Evolutionary conservation across 2,329 filamentous ascomycete species (phyloP), one percentile per base, ranked within the genome.

Genomic region (Hypoxylon sp.): DNA sequence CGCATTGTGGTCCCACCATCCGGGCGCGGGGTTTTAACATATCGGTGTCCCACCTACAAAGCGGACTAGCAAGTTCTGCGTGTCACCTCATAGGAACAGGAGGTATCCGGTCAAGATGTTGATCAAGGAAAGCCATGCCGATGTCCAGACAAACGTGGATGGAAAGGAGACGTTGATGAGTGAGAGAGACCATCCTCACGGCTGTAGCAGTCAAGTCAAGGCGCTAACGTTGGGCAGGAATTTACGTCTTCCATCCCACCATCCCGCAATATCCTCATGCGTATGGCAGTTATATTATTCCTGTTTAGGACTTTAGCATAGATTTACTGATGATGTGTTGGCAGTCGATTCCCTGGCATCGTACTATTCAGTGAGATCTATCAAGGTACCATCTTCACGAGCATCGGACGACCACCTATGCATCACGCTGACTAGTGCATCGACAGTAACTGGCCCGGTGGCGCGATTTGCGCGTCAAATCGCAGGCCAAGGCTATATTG

Each of bases 321-420:
- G 18, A 32, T 32, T 53, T 30, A 50, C 64, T 71, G 56, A 69
- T 67, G 48, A 69, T 67, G 48, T 67, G 40, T 63, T 62, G 36
- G 40, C 49, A 56, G 87, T 28, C 83, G 84, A 51, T 97, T 97
- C 74, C 93, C 93, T 0, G 93, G 92, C 18, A 92, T 97, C 4
- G 91, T 92, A 12, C 84, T 97, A 60, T 97, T 97, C 77, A 94
- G 91, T 72, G 94, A 97, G 80, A 97, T 97, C 74, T 97, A 97
- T 76, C 94, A 97, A 89, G 93, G 93, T 93, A 78, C 61, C 64
- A 64, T 69, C 66, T 48, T 51, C 28, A 63, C 24, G 38, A 42
- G 32, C 57, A 45, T 62, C 59, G 56, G 42, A 45, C 22, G 26
- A 40, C 20, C n/a, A n/a, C n/a, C n/a, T 9, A 52, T 65, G 59